Base-by-base conservation (phyloP, 1,284 basidiomycete genomes). In the Leccinum angustisporum region DNA sequence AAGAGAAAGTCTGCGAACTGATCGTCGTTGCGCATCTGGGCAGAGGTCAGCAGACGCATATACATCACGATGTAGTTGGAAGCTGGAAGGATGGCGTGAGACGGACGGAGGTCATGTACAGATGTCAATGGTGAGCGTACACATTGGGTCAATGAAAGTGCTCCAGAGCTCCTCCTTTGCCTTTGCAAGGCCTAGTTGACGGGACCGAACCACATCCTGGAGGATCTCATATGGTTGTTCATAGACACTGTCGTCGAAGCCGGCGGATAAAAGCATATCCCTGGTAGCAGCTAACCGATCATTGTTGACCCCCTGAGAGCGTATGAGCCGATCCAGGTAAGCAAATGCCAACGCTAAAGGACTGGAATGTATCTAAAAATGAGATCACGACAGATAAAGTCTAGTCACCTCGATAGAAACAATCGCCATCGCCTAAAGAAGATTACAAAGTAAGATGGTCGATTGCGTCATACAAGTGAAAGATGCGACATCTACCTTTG, bases 41-140 rank as follows among this genome's bases (percentile, higher is more conserved):
- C 89, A 0, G 92, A 91, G 61, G 94, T 91, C 21, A 94, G 77
- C 57, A 95, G 79, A 48, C 94, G 84, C 66, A 97, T 81, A 70
- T 86, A 91, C 63, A 87, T 81, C 34, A 90, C 86, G 65, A 91
- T 83, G n/a, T 83, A 83, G 72, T 90, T 89, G 9, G 87, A 90
- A 14, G 77, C 87, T 91, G 33, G 54, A 18, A 56, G 18, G 36
- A 52, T 1, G 16, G 9, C 14, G 46, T 71, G 38, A 71, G 58
- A 54, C 1, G 14, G 5, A 16, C 3, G 34, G 16, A 54, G 4
- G 11, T 25, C 9, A 25, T 16, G 13, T 33, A 16, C 46, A 30
- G n/a, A n/a, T n/a, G n/a, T n/a, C n/a, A n/a, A 55, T 56, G 4
- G 18, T n/a, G 43, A 18, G 62, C 78, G 60, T 68, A 87, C 88